A percentile compares a stretch with the other conserved stretches of the same genome.
phyloP scores from a whole-genome alignment of 2,329 filamentous ascomycete genomes.

The Cladosporium cucumerinum region DNA sequence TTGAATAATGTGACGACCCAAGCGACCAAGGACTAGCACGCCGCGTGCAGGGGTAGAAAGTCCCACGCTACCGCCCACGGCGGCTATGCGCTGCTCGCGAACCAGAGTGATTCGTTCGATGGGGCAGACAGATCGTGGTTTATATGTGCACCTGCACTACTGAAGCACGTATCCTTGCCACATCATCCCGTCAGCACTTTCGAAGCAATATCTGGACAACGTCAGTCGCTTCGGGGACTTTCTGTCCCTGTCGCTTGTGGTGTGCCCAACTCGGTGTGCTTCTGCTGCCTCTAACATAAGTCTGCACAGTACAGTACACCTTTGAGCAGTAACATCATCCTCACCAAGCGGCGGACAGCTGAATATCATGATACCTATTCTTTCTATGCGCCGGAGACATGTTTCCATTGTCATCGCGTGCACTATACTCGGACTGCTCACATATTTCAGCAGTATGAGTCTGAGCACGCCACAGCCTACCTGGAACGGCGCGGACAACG shows the following conservation, averaged over 20 bases:
- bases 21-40: not conserved
- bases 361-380: not conserved
- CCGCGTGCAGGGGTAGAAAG: not conserved
- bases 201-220: not conserved
- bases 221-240: not conserved
- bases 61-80: not conserved
- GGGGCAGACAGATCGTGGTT: not conserved
- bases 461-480: not conserved
- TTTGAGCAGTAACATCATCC: not conserved
- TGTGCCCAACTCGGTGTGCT: not conserved
- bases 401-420: not conserved
- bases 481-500: not conserved
- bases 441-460: not conserved
- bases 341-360: not conserved
- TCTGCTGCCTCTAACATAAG: not conserved
- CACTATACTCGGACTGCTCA: not conserved
- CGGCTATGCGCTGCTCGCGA: not conserved
- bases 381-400: not conserved
- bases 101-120: not conserved
- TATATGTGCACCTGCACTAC: not conserved
- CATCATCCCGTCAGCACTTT: not conserved
- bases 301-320: not conserved
- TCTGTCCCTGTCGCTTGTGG: not conserved
- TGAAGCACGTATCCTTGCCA: not conserved
- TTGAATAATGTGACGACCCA: not conserved